phyloP scores from a whole-genome alignment of 495 filamentous ascomycete species.

The Geoglossum glabrum region DNA sequence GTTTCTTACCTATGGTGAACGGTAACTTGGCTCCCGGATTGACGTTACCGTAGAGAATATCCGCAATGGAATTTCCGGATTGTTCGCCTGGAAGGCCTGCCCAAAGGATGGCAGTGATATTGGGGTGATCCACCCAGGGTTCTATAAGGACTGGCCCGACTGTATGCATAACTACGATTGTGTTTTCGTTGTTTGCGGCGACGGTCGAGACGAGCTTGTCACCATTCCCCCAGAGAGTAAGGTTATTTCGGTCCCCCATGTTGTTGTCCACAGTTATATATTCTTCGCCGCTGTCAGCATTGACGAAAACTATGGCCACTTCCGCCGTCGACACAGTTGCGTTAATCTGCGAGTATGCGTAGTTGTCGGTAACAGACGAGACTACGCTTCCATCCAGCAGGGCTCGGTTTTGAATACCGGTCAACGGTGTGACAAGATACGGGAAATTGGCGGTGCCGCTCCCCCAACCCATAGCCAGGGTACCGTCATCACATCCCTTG shows the following conservation, averaged over 20 bases:
- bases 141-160: conserved; percentile 60
- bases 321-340: conserved; percentile 43
- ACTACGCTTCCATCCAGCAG: conserved; percentile 36
- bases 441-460: conserved; percentile 80
- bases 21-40: conserved; percentile 74
- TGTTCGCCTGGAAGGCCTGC: conserved; percentile 87
- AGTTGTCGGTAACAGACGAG: conserved; percentile 60
- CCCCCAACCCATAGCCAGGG: conserved; percentile 88
- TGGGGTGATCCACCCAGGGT: conserved; percentile 63
- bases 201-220: conserved; percentile 64
- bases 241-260: conserved; percentile 75
- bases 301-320: conserved; percentile 73
- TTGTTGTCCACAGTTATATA: conserved; percentile 74
- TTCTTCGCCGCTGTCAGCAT: conserved; percentile 71
- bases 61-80: conserved; percentile 73
- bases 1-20: conserved; percentile 67
- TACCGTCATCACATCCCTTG: conserved; percentile 69
- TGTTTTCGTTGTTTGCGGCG: conserved; percentile 63
- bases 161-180: conserved; percentile 80
- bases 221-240: conserved; percentile 72
- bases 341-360: conserved; percentile 36
- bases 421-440: conserved; percentile 73
- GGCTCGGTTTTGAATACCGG: conserved; percentile 63
- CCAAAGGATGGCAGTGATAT: conserved; percentile 86
- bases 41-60: conserved; percentile 75